Base-by-base conservation (phyloP, 140 eudicot species). In the Senecio squalidus region DNA sequence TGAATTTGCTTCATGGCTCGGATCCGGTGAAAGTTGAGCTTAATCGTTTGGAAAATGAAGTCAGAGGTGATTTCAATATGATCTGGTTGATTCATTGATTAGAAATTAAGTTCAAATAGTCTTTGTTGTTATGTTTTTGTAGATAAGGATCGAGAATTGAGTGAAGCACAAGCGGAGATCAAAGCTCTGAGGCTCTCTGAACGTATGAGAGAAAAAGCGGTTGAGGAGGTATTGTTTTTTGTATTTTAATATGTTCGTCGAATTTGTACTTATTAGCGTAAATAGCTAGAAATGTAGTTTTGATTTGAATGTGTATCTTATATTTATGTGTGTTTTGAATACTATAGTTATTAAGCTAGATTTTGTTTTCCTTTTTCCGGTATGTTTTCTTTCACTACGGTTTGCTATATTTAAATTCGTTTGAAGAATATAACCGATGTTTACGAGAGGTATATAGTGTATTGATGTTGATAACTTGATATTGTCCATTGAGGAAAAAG, bases 21-120 rank as follows among this genome's bases (percentile, higher is more conserved):
- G 98, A 92, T 92, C 98, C 98, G 84, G 98, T 92, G 58, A 86
- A 79, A 78, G 26, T 92, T 31, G 98, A 92, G 86, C 96, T 92
- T 20, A 92, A 86, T 75, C 92, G 98, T 2, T 78, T 92, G 60
- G 98, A 92, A 66, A 92, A 92, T 76, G 98, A 87, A 84, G 96
- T 92, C 67, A 75, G 95, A 83, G 98, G 98, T 92, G 38, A 63
- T 72, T 61, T 63, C 61, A 29, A 22, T 72, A 60, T 83, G 84
- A 70, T 77, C 77, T 66, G 48, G 44, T 59, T 11, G 40, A 62
- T 69, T 55, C 10, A 34, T 67, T 70, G 25, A 23, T 43, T 43
- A 17, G n/a, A n/a, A n/a, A n/a, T n/a, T n/a, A n/a, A n/a, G n/a
- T n/a, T n/a, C n/a, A n/a, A n/a, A n/a, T n/a, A n/a, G n/a, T n/a